Base-by-base conservation (phyloP, 2,329 filamentous ascomycete genomes). In the Aurifilum marmelostoma region DNA sequence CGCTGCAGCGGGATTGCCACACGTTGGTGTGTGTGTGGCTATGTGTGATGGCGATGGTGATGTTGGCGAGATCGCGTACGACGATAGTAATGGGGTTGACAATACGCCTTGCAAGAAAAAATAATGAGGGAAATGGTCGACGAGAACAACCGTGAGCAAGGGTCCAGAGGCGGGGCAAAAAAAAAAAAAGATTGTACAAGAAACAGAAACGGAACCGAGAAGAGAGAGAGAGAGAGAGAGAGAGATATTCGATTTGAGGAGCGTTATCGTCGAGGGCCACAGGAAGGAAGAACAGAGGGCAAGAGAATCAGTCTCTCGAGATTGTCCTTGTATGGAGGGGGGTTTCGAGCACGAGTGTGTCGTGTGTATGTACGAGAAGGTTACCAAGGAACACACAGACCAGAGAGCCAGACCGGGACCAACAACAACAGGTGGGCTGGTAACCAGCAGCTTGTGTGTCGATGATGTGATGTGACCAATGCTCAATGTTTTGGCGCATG, bases 111-210 rank as follows among this genome's bases (percentile, higher is more conserved):
- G 65, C 59, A 29, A 18, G 3, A 29, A 58, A 58, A 14, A 47
- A 67, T 58, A 68, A 68, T 18, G 62, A 68, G 66, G 62, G 68
- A 62, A 70, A 24, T 59, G 62, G 61, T 41, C 61, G 50, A 52
- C 50, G 59, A n/a, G 39, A 34, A 61, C 62, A 56, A 61, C 58
- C 41, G 65, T 43, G 58, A 27, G 43, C 50, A 43, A 60, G 59
- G 14, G 29, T 24, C 47, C 63, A 47, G 32, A 41, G 43, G 62
- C 32, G 54, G 59, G 63, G 65, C 67, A 59, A 70, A 54, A 70
- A 63, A 62, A 71, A 65, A 59, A 70, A 54, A 70, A 63, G 65
- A 71, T 43, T 66, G 70, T 70, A 67, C 60, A 67, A 68, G 68
- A 67, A 70, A 61, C 61, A 69, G 66, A 61, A 63, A 39, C 59